A percentile compares a stretch with the other conserved stretches of the same genome.
phyloP scores from a whole-genome alignment of 441 rosid genomes.

The Populus trichocarpa region DNA sequence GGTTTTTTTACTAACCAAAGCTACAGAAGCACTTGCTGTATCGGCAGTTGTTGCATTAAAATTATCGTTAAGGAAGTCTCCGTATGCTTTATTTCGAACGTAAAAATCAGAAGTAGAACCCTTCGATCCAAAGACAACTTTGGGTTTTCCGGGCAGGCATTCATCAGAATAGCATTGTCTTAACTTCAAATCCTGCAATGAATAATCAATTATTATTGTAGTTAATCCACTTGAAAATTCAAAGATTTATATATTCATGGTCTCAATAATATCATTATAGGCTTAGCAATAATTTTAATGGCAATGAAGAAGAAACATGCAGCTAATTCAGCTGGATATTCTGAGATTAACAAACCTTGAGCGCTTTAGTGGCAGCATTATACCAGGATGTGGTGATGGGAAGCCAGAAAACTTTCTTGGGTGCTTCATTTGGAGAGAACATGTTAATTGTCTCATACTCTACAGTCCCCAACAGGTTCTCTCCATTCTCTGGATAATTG shows the following conservation, averaged over 20 bases:
- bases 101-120: constrained; percentile 4
- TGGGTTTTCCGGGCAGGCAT: neutral
- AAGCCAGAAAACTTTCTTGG: neutral
- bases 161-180: neutral
- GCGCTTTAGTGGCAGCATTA: no score
- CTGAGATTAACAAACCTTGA: no score
- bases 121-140: neutral
- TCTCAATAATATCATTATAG: no score
- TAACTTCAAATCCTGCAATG: neutral
- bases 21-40: neutral
- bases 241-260: no score
- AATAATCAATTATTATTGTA: neutral
- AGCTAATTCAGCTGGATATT: no score
- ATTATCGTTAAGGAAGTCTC: constrained; percentile 1
- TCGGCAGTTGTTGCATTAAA: neutral
- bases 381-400: neutral
- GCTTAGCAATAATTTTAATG: no score
- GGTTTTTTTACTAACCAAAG: neutral
- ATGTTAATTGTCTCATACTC: neutral
- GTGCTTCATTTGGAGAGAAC: neutral
- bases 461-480: neutral
- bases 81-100: neutral
- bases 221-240: neutral
- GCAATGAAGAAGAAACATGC: no score
- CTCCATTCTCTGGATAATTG: constrained; percentile 2